A percentile compares a stretch with the other conserved stretches of the same genome.
phyloP scores from a whole-genome alignment of 805 yeast species.

The Candida yuanshanica region DNA sequence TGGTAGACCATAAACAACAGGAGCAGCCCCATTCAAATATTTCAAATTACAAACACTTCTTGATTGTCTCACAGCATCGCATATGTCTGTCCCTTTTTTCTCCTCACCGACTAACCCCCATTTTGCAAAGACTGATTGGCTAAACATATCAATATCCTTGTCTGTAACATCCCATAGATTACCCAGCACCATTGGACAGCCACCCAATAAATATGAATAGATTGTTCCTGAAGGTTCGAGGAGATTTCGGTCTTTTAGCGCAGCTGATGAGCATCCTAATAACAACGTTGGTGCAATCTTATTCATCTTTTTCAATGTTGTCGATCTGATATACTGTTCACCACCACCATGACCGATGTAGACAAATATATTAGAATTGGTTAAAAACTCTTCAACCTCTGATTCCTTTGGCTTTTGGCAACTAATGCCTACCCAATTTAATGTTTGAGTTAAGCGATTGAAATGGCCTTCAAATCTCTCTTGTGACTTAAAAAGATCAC shows the following conservation, averaged over 20 bases:
- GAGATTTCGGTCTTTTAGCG: conserved; percentile 48
- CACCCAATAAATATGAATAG: conserved; percentile 69
- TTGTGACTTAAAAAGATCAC: conserved; percentile 70
- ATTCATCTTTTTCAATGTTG: conserved; percentile 40
- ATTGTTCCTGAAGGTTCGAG: conserved; percentile 76
- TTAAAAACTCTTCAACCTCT: conserved; percentile 40
- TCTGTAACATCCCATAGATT: conserved; percentile 97
- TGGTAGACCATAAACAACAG: conserved; percentile 87
- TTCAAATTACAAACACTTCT: conserved; percentile 63
- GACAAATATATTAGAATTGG: conserved; percentile 45
- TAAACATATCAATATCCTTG: conserved; percentile 84
- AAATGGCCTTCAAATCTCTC: conserved; percentile 44
- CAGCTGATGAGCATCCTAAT: conserved; percentile 90
- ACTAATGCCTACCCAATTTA: conserved; percentile 47
- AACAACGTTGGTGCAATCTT: conserved; percentile 56
- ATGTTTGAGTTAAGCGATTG: conserved; percentile 17
- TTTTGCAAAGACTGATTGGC: conserved; percentile 48
- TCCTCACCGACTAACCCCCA: conserved; percentile 51
- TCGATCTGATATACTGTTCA: conserved; percentile 66
- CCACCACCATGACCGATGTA: conserved; percentile 98
- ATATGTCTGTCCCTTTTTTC: conserved; percentile 28
- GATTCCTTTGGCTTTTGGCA: conserved; percentile 56
- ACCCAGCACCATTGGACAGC: conserved; percentile 77
- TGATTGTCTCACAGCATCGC: conserved; percentile 55
- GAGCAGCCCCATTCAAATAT: conserved; percentile 88